Evolutionary conservation across 2,329 filamentous ascomycete species (phyloP).

Genomic region (Orbilia ellipsospora): DNA sequence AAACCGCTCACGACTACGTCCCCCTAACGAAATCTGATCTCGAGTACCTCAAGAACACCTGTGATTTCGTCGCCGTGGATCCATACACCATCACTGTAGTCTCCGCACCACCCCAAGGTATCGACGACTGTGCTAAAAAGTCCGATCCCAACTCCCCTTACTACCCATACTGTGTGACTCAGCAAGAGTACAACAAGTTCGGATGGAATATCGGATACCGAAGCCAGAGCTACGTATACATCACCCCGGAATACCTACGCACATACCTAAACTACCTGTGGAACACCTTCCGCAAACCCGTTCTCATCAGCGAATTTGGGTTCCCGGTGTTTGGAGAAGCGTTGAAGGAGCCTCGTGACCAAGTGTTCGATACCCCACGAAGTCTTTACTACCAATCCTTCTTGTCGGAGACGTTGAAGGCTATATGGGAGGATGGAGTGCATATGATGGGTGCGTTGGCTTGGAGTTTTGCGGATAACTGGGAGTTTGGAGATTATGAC

Average conservation of each 20-base stretch:
- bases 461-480: constrained; percentile 62
- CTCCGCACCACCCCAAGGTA: constrained; percentile 65
- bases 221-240: constrained; percentile 70
- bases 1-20: constrained; percentile 19
- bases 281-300: constrained; percentile 69
- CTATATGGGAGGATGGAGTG: constrained; percentile 70
- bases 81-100: constrained; percentile 70
- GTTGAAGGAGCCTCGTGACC: constrained; percentile 63
- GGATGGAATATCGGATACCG: constrained; percentile 72
- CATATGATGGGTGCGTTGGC: constrained; percentile 68
- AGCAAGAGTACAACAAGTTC: constrained; percentile 64
- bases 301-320: constrained; percentile 69
- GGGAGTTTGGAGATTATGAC: constrained; percentile 34
- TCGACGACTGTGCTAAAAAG: constrained; percentile 64
- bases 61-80: constrained; percentile 70
- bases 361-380: constrained; percentile 68
- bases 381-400: constrained; percentile 69
- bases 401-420: constrained; percentile 68
- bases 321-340: constrained; percentile 68
- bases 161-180: constrained; percentile 68
- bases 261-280: constrained; percentile 70
- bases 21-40: constrained; percentile 10
- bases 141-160: constrained; percentile 64
- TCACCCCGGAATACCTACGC: constrained; percentile 70
- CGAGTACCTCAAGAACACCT: constrained; percentile 20